A percentile compares a stretch with the other conserved stretches of the same genome.
Conservation (phyloP, 148 eudicot species). For the Spergularia marina region DNA sequence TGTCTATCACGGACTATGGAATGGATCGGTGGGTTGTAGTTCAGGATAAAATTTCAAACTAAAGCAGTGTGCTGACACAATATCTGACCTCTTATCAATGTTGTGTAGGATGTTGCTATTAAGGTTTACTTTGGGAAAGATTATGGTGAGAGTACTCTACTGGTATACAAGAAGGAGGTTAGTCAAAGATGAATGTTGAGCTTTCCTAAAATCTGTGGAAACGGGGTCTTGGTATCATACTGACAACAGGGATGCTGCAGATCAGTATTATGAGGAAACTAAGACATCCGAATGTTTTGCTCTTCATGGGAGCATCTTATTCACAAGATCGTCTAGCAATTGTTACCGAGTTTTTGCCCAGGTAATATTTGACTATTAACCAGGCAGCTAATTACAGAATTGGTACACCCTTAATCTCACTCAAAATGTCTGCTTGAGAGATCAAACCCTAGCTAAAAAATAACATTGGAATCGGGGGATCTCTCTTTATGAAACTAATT, state of each 20-base stretch:
- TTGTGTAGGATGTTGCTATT: conserved; percentile 76
- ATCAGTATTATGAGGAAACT: conserved; percentile 72
- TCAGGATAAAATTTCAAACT: background rate
- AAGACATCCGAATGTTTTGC: conserved; percentile 89
- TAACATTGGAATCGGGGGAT: background rate
- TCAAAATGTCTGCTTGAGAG: background rate
- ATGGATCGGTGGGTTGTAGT: conserved; percentile 62
- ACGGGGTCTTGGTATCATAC: background rate
- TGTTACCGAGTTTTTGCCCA: conserved; percentile 75
- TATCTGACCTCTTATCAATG: conserved; percentile 16
- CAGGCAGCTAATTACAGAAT: background rate
- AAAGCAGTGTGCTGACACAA: background rate
- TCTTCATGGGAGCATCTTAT: conserved; percentile 86
- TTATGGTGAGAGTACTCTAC: conserved; percentile 49
- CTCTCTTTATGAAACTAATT: no score
- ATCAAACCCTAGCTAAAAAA: background rate
- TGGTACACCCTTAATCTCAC: background rate
- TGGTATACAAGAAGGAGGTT: conserved; percentile 75
- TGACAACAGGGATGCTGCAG: conserved; percentile 34
- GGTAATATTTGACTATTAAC: conserved; percentile 37
- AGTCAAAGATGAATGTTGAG: background rate
- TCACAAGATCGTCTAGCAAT: conserved; percentile 70
- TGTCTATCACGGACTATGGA: conserved; percentile 84
- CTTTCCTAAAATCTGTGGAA: conserved; percentile 5
- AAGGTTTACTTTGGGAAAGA: conserved; percentile 65